These are phyloP conservation scores for Phalaenopsis equestris DNA, from an alignment of 106 monocot species.

Conservation along the genomic window DNA sequence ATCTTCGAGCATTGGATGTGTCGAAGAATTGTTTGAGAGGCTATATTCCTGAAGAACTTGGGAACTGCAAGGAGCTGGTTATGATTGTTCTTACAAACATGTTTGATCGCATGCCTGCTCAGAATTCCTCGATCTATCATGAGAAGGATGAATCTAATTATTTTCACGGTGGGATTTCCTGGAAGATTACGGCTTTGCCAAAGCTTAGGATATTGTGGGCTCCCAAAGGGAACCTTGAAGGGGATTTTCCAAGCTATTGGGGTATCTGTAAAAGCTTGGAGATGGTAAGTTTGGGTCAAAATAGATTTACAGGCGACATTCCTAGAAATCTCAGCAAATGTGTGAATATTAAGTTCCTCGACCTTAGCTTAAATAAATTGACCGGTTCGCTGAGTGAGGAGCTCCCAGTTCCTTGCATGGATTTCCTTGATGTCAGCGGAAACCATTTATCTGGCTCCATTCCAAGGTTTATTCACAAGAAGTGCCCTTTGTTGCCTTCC, in stretches of 20 bases:
- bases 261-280: slow-evolving; percentile 63
- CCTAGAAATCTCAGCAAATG: slow-evolving; percentile 36
- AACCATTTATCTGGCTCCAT: slow-evolving; percentile 63
- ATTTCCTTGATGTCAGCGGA: slow-evolving; percentile 69
- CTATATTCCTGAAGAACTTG: slow-evolving; percentile 61
- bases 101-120: slow-evolving; percentile 20
- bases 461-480: slow-evolving; percentile 34
- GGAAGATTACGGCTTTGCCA: slow-evolving; percentile 47
- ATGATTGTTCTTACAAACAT: slow-evolving; percentile 52
- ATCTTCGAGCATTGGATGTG: slow-evolving; percentile 58
- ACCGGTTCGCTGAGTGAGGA: slow-evolving; percentile 45
- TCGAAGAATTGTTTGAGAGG: slow-evolving; percentile 78
- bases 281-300: slow-evolving; percentile 66
- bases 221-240: slow-evolving; percentile 56
- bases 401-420: slow-evolving; percentile 64
- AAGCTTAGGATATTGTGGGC: slow-evolving; percentile 82
- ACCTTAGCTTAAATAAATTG: slow-evolving; percentile 74
- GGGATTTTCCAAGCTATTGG: slow-evolving; percentile 67
- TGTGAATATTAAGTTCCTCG: slow-evolving; percentile 59
- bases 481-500: slow-evolving; percentile 21
- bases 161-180: slow-evolving; percentile 63
- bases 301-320: slow-evolving; percentile 49
- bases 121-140: slow-evolving; percentile 5
- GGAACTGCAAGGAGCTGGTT: slow-evolving; percentile 54
- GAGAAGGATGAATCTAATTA: slow-evolving; percentile 47